These are phyloP conservation scores for Exophiala aquamarina DNA, from an alignment of 2,329 filamentous ascomycete genomes.

Conservation along the genomic window DNA sequence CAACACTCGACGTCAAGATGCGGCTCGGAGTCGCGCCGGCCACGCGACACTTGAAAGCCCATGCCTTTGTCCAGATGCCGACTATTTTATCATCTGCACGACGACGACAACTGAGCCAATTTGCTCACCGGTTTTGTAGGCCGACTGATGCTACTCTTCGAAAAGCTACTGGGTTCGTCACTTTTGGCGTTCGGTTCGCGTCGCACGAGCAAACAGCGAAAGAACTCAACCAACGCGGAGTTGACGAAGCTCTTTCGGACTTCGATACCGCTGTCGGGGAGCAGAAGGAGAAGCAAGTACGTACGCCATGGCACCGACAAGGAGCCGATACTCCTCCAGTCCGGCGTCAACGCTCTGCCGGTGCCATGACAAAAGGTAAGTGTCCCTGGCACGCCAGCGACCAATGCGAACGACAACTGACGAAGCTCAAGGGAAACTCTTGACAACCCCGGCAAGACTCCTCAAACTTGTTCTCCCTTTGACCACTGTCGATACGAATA, in stretches of 20 bases:
- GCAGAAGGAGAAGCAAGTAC: conserved; percentile 49
- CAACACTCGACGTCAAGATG: too few species aligned
- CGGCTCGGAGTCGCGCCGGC: too few species aligned
- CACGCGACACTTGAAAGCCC: too few species aligned
- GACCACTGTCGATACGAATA: conserved; percentile 59
- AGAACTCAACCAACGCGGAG: conserved; percentile 27
- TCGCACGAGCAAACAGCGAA: conserved; percentile 22
- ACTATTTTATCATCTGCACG: too few species aligned
- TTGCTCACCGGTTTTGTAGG: too few species aligned
- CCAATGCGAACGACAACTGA: not conserved
- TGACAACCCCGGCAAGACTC: conserved; percentile 77
- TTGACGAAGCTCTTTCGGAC: conserved; percentile 25
- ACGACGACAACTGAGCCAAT: too few species aligned
- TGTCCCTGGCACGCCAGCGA: not conserved
- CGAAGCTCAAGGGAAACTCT: conserved; percentile 61
- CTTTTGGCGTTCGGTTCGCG: not conserved
- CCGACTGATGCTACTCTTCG: too few species aligned
- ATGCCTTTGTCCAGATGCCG: too few species aligned
- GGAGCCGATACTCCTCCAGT: conserved; percentile 61
- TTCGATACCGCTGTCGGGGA: conserved; percentile 35
- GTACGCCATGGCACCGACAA: conserved; percentile 66
- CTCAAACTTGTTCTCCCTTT: conserved; percentile 80
- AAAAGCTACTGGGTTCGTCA: too few species aligned
- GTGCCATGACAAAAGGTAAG: conserved; percentile 65
- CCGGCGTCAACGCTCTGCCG: conserved; percentile 49